These are phyloP conservation scores for Aspergillus tanneri DNA, from an alignment of 2,329 filamentous ascomycete genomes.

Conservation along the genomic window DNA sequence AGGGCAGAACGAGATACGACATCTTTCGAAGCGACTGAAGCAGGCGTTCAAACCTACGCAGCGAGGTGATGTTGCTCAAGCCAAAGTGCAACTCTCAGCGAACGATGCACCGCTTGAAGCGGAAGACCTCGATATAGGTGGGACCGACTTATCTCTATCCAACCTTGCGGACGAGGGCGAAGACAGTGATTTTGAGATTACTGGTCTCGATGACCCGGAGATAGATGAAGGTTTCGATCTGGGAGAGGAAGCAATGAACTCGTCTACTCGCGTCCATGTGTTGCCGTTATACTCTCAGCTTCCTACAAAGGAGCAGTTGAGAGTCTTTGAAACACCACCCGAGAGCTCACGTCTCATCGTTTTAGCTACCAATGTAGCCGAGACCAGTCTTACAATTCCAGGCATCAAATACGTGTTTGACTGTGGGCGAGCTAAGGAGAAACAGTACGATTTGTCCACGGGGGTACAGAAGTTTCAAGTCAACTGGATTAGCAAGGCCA, in stretches of 20 bases:
- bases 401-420: constrained; percentile 96
- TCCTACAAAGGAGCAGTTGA: constrained; percentile 84
- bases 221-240: constrained; percentile 67
- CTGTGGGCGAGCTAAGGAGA: constrained; percentile 87
- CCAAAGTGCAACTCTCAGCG: constrained; percentile 72
- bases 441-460: constrained; percentile 80
- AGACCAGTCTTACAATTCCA: constrained; percentile 95
- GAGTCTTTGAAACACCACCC: constrained; percentile 82
- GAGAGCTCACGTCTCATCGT: constrained; percentile 82
- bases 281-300: constrained; percentile 92
- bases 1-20: constrained; percentile 84
- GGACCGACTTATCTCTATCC: constrained; percentile 47
- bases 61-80: constrained; percentile 54
- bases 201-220: constrained; percentile 58
- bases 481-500: constrained; percentile 96
- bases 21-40: constrained; percentile 76
- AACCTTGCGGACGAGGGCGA: constrained; percentile 53
- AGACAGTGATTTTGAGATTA: constrained; percentile 60
- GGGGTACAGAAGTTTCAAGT: constrained; percentile 95
- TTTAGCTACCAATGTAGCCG: constrained; percentile 91
- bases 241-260: constrained; percentile 57
- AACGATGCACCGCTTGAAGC: constrained; percentile 76
- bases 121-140: constrained; percentile 82
- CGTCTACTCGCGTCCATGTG: constrained; percentile 73
- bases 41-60: constrained; percentile 60